Base-by-base conservation (phyloP, 2,329 filamentous ascomycete species). In the Pseudopyrenochaeta lycopersici region DNA sequence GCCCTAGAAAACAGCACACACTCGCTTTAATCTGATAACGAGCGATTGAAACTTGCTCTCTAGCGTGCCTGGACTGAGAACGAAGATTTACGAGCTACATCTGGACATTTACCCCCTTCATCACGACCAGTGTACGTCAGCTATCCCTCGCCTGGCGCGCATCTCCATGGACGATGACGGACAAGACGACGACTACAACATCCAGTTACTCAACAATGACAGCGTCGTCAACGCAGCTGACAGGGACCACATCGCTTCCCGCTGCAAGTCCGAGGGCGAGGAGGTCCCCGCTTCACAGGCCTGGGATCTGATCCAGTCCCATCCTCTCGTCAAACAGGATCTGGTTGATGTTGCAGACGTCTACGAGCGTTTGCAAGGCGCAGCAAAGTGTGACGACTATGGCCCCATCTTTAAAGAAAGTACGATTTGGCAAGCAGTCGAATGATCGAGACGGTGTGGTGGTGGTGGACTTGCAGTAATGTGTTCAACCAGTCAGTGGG, bases 31-130 rank as follows among this genome's bases (percentile, higher is more conserved):
- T 86, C 88, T 38, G 93, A 97, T 74, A 97, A 97, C 72, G 91
- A 96, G 75, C 88, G 89, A 29, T 81, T 98, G 23, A 94, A 91
- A 77, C 86, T 90, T 17, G 89, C 96, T 68, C 82, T 97, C 21
- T 90, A 95, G 62, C 90, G 90, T 70, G 87, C 91, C 47, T 88
- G 87, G 55, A 97, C 92, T 7, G 93, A 98, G 74, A 97, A 97
- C 74, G 91, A 97, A 77, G 93, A 97, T 48, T 81, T 98, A 31
- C 89, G 92, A 41, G 92, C 92, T 5, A 96, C 92, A 1, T 88
- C 88, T 6, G 80, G 73, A 18, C 63, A 64, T 7, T 70, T 70
- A 69, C 76, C 67, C 75, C 73, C 49, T 76, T 80, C 31, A 74
- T 80, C 58, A 40, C 79, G 79, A 14, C 68, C 67, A 29, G 62